Conservation (phyloP, 148 eudicot genomes). For the Suaeda aralocaspica region DNA sequence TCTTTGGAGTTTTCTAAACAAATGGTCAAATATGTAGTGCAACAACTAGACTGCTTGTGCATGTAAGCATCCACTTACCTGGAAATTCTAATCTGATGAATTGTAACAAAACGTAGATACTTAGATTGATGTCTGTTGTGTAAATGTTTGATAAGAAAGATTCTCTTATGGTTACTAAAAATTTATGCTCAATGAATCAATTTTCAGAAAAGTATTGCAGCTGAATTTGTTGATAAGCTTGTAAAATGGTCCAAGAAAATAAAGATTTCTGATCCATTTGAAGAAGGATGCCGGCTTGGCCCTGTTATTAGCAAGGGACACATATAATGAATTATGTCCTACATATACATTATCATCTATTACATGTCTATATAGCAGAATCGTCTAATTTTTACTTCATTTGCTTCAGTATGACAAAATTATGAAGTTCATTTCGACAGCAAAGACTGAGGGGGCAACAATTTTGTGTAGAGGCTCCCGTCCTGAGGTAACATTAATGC, state of each 20-base stretch:
- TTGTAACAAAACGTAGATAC: background rate
- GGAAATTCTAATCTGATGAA: background rate
- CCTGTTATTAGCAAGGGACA: constrained; percentile 92
- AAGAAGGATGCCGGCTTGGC: constrained; percentile 94
- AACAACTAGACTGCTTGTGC: constrained; percentile 88
- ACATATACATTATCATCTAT: background rate
- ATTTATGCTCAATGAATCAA: background rate
- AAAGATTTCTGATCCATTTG: constrained; percentile 89
- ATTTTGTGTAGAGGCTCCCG: constrained; percentile 77
- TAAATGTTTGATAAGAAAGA: background rate
- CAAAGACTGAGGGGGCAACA: constrained; percentile 95
- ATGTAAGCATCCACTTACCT: constrained; percentile 39
- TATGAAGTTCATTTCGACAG: constrained; percentile 62
- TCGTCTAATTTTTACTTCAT: constrained; percentile 19
- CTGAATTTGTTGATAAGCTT: constrained; percentile 74
- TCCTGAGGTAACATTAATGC: constrained; percentile 61
- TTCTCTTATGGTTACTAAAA: background rate
- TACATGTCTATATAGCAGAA: constrained; percentile 2
- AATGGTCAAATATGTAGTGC: constrained; percentile 99
- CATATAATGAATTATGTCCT: constrained; percentile 35
- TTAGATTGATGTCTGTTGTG: background rate
- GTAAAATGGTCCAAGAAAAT: constrained; percentile 80
- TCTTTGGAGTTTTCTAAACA: constrained; percentile 96
- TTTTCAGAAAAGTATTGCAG: constrained; percentile 83
- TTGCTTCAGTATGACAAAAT: constrained; percentile 79